Conservation (phyloP, 306 rosid genomes). For the Acacia confusa region DNA sequence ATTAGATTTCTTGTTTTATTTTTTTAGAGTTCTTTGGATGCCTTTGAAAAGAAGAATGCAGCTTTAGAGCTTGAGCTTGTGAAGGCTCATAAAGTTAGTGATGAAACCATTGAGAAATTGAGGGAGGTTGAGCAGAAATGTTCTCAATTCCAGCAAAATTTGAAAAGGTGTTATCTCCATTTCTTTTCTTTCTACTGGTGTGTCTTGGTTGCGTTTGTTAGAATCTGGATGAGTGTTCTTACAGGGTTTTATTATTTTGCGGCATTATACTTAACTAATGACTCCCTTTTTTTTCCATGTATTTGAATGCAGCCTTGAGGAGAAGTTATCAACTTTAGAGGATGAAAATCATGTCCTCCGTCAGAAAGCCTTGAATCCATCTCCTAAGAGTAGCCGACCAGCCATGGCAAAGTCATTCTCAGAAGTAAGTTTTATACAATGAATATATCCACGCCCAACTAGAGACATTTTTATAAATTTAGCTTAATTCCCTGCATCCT, state of each 20-base stretch:
- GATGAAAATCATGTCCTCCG: conserved; percentile 86
- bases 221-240: conserved; percentile 21
- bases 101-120: conserved; percentile 59
- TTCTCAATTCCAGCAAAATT: conserved; percentile 63
- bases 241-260: conserved; percentile 1
- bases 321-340: conserved; percentile 64
- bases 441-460: conserved; percentile 1
- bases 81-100: conserved; percentile 53
- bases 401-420: conserved; percentile 59
- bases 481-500: conserved; percentile 17
- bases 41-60: conserved; percentile 64
- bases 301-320: conserved; percentile 65
- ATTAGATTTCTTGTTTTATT: conserved; percentile 23
- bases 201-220: conserved; percentile 14
- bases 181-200: not conserved
- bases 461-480: not conserved
- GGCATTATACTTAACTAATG: not conserved
- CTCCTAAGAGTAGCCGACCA: conserved; percentile 70
- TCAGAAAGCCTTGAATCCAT: conserved; percentile 65
- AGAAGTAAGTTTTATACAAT: conserved; percentile 56
- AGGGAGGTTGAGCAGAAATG: conserved; percentile 69
- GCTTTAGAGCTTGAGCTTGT: conserved; percentile 58
- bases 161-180: conserved; percentile 57
- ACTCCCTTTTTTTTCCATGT: conserved; percentile 1
- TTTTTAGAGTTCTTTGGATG: conserved; percentile 65